Evolutionary conservation across 768 basidiomycete genomes (phyloP), one percentile per base, ranked within the genome.

Genomic region (Neoboletus magnificus): DNA sequence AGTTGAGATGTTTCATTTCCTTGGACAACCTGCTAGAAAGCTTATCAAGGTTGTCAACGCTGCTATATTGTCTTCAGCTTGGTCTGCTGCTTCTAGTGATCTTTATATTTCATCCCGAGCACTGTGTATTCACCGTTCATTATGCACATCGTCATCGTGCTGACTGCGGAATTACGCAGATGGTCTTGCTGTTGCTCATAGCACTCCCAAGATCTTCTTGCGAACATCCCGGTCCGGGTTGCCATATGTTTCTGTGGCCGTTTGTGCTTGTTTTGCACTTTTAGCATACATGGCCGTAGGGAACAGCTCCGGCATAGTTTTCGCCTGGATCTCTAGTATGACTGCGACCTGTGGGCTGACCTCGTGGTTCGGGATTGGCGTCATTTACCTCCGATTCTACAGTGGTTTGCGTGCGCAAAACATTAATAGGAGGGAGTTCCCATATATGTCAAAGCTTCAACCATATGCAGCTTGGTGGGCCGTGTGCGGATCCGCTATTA

Each of bases 201-300:
- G 79, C 55, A 80, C 82, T 0, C 83, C 83, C 3, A 73, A 68
- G 54, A 66, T 84, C 55, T 83, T 85, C 62, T 49, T 69, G 32
- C 66, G 73, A 50, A 76, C 75, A 18, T 61, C 64, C 32, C 56
- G 56, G 0, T 63, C 65, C 9, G 73, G 81, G 51, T 66, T 82
- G 2, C 82, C 82, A 1, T 77, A 74, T 60, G 72, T 78, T 27
- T 66, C 77, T 1, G 66, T 74, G 18, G 56, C 48, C 1, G 39
- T 66, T 23, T 71, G 62, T 56, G 54, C 66, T 6, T 52, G 58
- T 25, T 71, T 76, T 43, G 65, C 70, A 9, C 51, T 72, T 25
- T 65, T 77, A 4, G 63, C 77, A 20, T 79, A 72, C 65, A 74
- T 76, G 72, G 72, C 66, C n/a, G 59, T 76, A 33, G 57, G 56